Evolutionary conservation across 192 early-diverging fungal genomes (phyloP).

Genomic region (Umbelopsis ramanniana): DNA sequence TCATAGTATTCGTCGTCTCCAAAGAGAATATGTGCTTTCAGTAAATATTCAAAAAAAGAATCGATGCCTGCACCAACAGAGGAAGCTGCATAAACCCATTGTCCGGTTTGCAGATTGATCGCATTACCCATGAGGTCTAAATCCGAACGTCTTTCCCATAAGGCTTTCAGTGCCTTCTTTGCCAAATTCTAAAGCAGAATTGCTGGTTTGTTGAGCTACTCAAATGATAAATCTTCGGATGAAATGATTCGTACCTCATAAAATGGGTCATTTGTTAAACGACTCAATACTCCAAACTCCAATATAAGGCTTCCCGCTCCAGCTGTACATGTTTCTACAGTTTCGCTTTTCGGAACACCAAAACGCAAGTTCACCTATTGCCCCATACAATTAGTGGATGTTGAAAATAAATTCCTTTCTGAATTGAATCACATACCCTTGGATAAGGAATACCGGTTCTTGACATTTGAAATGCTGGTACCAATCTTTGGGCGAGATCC

Average conservation of each 20-base stretch:
- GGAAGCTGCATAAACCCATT: slow-evolving; percentile 75
- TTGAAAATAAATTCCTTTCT: not conserved
- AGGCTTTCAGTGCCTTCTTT: slow-evolving; percentile 65
- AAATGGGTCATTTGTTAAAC: slow-evolving; percentile 75
- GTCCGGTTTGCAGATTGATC: slow-evolving; percentile 68
- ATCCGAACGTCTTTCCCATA: slow-evolving; percentile 81
- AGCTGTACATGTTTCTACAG: slow-evolving; percentile 78
- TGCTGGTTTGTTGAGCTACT: not conserved
- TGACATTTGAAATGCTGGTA: slow-evolving; percentile 87
- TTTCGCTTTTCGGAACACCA: slow-evolving; percentile 73
- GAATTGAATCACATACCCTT: slow-evolving; percentile 50
- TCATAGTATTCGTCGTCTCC: slow-evolving; percentile 77
- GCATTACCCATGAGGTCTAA: slow-evolving; percentile 84
- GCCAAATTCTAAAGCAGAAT: slow-evolving; percentile 51
- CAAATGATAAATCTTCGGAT: not conserved
- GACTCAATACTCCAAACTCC: slow-evolving; percentile 91
- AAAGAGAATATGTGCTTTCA: slow-evolving; percentile 90
- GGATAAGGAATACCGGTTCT: slow-evolving; percentile 84
- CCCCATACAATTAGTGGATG: not conserved
- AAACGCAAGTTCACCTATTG: slow-evolving; percentile 68
- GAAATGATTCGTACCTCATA: slow-evolving; percentile 68
- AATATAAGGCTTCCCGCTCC: slow-evolving; percentile 91
- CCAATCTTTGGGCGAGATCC: slow-evolving; percentile 80
- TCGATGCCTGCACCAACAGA: slow-evolving; percentile 91
- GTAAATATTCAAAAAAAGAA: slow-evolving; percentile 90